Evolutionary conservation across 1,139 yeast genomes (phyloP).

Genomic region (Arxiozyma heterogenica): DNA sequence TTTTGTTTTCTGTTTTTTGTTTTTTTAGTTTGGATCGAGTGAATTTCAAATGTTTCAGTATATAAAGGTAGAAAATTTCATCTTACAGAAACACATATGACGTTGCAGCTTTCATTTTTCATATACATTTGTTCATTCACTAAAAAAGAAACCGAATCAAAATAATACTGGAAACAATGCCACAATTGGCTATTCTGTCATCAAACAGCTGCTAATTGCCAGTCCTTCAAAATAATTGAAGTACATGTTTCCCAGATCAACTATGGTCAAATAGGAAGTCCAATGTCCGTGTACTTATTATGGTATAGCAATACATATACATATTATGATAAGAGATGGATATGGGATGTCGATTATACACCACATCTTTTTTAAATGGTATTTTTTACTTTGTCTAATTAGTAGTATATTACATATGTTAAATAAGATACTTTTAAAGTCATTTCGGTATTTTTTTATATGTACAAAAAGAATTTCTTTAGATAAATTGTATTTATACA

Average conservation of each 20-base stretch:
- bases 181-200: constrained; percentile 32
- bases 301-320: neutral
- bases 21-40: neutral
- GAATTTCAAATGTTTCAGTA: too few relatives aligned
- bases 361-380: constrained; percentile 22
- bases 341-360: constrained; percentile 33
- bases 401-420: neutral
- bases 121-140: constrained; percentile 7
- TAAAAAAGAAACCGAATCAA: constrained; percentile 27
- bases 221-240: constrained; percentile 29
- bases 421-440: too few relatives aligned
- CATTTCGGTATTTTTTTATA: neutral
- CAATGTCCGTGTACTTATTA: constrained; percentile 27
- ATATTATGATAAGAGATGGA: constrained; percentile 21
- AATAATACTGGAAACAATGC: constrained; percentile 30
- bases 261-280: constrained; percentile 32
- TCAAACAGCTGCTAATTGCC: constrained; percentile 33
- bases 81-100: too few relatives aligned
- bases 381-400: neutral
- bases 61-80: neutral
- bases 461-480: neutral
- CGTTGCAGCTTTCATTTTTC: too few relatives aligned
- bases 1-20: neutral
- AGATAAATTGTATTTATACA: neutral
- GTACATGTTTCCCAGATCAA: constrained; percentile 33